Conservation (phyloP, 1,284 basidiomycete species). For the Ceratorhiza oryzae-sativae region DNA sequence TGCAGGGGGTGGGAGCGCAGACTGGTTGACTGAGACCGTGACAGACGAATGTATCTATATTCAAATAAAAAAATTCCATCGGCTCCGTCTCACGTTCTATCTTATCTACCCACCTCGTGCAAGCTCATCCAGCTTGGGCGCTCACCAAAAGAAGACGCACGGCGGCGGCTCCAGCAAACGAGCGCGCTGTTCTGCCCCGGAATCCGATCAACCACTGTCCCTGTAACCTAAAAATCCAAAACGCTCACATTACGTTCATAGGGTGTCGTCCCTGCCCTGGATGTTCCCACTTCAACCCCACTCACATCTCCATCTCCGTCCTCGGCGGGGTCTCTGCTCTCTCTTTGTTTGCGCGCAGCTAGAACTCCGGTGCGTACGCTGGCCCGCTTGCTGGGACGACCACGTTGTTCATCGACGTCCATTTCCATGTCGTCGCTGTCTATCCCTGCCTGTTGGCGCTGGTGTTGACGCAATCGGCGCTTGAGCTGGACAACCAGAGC, state of each 20-base stretch:
- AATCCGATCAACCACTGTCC: background rate
- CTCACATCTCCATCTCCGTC: conserved; percentile 29
- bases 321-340: background rate
- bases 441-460: background rate
- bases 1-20: background rate
- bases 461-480: background rate
- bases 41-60: background rate
- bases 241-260: conserved; percentile 29
- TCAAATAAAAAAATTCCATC: background rate
- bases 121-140: conserved; percentile 3
- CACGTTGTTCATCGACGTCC: conserved; percentile 8
- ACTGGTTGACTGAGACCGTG: background rate
- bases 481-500: conserved; percentile 28
- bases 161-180: conserved; percentile 37
- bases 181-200: conserved; percentile 36
- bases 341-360: conserved; percentile 13
- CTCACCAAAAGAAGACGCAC: conserved; percentile 38
- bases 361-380: conserved; percentile 15
- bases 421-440: conserved; percentile 16
- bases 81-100: background rate
- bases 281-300: conserved; percentile 1
- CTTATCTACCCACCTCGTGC: conserved; percentile 21
- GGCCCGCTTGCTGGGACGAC: background rate
- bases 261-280: conserved; percentile 1
- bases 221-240: background rate